Evolutionary conservation across 345 rosid genomes (phyloP).

Genomic region (Arabidopsis suecica): DNA sequence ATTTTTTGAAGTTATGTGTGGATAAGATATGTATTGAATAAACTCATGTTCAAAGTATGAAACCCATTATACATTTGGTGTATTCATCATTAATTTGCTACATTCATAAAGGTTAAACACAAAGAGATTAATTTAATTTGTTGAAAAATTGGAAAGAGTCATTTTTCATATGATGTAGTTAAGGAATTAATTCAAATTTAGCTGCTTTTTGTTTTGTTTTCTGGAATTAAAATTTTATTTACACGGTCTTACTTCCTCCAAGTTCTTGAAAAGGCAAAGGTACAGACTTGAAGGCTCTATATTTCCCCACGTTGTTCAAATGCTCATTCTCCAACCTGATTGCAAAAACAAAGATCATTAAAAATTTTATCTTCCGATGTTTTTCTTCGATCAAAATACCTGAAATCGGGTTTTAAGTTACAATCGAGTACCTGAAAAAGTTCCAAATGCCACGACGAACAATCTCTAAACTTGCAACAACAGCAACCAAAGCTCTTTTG

Average conservation of each 20-base stretch:
- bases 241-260: conserved; percentile 43
- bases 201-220: background rate
- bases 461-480: conserved; percentile 73
- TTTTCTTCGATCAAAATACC: background rate
- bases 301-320: conserved; percentile 81
- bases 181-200: background rate
- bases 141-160: background rate
- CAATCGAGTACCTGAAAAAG: conserved; percentile 72
- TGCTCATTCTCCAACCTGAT: conserved; percentile 90
- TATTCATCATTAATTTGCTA: background rate
- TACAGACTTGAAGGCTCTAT: conserved; percentile 77
- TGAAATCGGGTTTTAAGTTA: background rate
- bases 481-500: conserved; percentile 55
- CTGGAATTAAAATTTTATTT: conserved; percentile 6
- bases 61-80: background rate
- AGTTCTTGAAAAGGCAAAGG: conserved; percentile 69
- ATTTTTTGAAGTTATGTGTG: no score
- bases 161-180: conserved; percentile 1
- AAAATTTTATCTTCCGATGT: background rate
- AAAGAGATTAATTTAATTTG: background rate
- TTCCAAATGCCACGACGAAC: conserved; percentile 88
- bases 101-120: background rate
- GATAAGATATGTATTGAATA: no score
- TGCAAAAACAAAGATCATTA: background rate
- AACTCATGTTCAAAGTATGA: background rate